phyloP scores from a whole-genome alignment of 2,329 filamentous ascomycete species.

The Pyrenophora graminea region DNA sequence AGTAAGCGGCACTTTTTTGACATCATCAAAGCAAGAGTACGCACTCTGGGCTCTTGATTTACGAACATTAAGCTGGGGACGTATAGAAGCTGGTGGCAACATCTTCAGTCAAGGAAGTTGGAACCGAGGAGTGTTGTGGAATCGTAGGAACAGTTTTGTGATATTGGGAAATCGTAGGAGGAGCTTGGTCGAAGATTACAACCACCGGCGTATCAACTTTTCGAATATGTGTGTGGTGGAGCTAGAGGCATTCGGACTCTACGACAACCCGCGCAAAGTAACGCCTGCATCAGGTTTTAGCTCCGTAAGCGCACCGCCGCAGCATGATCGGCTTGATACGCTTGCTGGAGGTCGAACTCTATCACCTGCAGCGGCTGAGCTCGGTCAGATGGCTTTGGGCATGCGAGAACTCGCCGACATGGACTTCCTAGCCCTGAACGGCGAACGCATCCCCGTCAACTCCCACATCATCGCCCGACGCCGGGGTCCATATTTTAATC shows the following conservation, averaged over 20 bases:
- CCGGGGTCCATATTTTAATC: constrained; percentile 96
- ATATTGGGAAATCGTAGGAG: constrained; percentile 92
- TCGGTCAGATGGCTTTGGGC: constrained; percentile 78
- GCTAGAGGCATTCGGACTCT: constrained; percentile 93
- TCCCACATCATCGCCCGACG: constrained; percentile 83
- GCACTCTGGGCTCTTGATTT: constrained; percentile 94
- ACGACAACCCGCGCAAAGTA: constrained; percentile 86
- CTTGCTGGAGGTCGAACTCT: constrained; percentile 77
- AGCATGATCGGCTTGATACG: constrained; percentile 56
- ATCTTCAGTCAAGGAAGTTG: constrained; percentile 97
- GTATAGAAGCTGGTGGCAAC: constrained; percentile 88
- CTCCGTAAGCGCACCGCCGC: constrained; percentile 75
- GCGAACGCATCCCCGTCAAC: constrained; percentile 91
- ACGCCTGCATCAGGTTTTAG: constrained; percentile 80
- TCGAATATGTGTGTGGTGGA: constrained; percentile 96
- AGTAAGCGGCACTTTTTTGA: constrained; percentile 95
- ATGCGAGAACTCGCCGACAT: constrained; percentile 91
- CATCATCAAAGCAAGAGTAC: constrained; percentile 97
- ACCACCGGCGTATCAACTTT: constrained; percentile 96
- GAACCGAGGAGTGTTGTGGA: constrained; percentile 95
- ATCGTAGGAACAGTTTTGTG: constrained; percentile 90
- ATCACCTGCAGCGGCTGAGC: constrained; percentile 77
- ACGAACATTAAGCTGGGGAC: constrained; percentile 85
- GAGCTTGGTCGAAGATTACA: constrained; percentile 95
- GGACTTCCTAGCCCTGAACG: constrained; percentile 91